Percentiles rank a stretch among this genome's conserved stretches.
Evolutionary conservation across 805 yeast species (phyloP).

Genomic region (Scheffersomyces stipitis): DNA sequence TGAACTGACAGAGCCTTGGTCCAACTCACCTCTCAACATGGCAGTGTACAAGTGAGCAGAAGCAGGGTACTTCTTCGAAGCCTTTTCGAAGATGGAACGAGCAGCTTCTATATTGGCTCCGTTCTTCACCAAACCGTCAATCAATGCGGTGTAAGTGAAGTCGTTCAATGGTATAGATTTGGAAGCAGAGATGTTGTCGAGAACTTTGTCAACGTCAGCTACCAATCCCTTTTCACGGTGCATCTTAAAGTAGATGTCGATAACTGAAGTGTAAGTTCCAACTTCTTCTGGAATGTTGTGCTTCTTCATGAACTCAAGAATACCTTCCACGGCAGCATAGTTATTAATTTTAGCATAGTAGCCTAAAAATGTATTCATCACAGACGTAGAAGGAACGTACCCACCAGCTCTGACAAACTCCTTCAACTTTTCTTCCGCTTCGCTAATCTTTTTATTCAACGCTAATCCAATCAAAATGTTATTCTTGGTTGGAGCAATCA

Average conservation of each 20-base stretch:
- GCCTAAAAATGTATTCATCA: slow-evolving; percentile 54
- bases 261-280: slow-evolving; percentile 60
- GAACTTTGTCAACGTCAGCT: slow-evolving; percentile 40
- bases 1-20: slow-evolving; percentile 32
- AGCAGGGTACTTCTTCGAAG: slow-evolving; percentile 32
- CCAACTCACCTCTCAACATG: slow-evolving; percentile 48
- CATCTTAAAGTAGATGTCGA: slow-evolving; percentile 53
- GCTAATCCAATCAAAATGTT: slow-evolving; percentile 47
- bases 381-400: slow-evolving; percentile 44
- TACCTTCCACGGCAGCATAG: slow-evolving; percentile 48
- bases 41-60: slow-evolving; percentile 43
- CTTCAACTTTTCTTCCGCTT: slow-evolving; percentile 45
- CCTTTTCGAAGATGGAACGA: slow-evolving; percentile 43
- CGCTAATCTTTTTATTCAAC: slow-evolving; percentile 35
- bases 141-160: slow-evolving; percentile 50
- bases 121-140: slow-evolving; percentile 52
- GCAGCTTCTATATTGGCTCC: slow-evolving; percentile 53
- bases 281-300: slow-evolving; percentile 52
- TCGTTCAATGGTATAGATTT: slow-evolving; percentile 37
- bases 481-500: slow-evolving; percentile 43
- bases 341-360: slow-evolving; percentile 40
- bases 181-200: slow-evolving; percentile 39
- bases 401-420: slow-evolving; percentile 31
- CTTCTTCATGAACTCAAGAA: slow-evolving; percentile 44
- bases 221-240: slow-evolving; percentile 42